Evolutionary conservation across 176 grass and related monocot genomes (phyloP).

Genomic region (Bothriochloa decipiens): DNA sequence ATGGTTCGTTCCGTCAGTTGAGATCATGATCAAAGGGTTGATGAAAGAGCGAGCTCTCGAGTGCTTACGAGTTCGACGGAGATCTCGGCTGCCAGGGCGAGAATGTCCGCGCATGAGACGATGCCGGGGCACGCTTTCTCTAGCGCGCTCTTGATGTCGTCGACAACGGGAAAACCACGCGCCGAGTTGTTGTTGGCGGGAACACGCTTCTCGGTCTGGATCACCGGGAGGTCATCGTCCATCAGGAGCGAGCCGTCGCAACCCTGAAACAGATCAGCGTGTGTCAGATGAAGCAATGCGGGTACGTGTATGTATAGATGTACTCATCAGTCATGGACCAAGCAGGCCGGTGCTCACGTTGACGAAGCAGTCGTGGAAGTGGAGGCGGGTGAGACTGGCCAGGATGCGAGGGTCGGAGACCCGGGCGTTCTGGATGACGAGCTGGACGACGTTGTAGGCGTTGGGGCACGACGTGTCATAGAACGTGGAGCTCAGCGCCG

Average conservation of each 20-base stretch:
- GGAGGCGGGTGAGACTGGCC: slow-evolving; percentile 59
- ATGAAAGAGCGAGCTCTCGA: too few species aligned
- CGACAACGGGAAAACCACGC: slow-evolving; percentile 30
- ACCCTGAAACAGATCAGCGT: slow-evolving; percentile 19
- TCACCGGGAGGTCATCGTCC: slow-evolving; percentile 16
- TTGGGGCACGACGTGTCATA: slow-evolving; percentile 35
- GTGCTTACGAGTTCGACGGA: slow-evolving; percentile 28
- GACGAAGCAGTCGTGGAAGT: slow-evolving; percentile 68
- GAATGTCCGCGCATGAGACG: slow-evolving; percentile 69
- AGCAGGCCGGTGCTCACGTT: too few species aligned
- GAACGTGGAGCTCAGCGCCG: slow-evolving; percentile 29
- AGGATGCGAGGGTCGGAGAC: slow-evolving; percentile 41
- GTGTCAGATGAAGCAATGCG: too few species aligned
- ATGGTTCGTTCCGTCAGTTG: neutral
- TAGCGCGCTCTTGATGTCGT: slow-evolving; percentile 40
- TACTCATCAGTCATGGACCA: too few species aligned
- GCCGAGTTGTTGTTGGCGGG: slow-evolving; percentile 31
- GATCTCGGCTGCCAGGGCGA: slow-evolving; percentile 47
- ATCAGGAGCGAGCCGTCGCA: slow-evolving; percentile 34
- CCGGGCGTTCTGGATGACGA: slow-evolving; percentile 31
- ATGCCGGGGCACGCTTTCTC: slow-evolving; percentile 50
- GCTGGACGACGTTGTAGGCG: slow-evolving; percentile 16
- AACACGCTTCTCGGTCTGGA: slow-evolving; percentile 33
- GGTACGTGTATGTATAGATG: too few species aligned
- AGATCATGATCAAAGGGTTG: too few species aligned